Conservation (phyloP, 768 basidiomycete genomes). For the Lactarius psammicola region DNA sequence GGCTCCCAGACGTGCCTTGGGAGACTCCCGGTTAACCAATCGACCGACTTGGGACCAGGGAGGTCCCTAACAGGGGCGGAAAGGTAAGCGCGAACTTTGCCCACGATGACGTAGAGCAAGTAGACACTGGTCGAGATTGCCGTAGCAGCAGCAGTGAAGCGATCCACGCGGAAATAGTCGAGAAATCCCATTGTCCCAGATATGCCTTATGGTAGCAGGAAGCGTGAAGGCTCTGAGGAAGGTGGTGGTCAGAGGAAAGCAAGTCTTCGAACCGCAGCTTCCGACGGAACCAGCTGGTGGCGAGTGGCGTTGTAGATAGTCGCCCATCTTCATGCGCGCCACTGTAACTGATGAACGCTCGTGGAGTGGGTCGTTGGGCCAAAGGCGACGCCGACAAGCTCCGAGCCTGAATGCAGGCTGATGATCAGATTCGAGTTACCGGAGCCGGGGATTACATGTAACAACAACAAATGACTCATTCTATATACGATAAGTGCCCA, state of each 20-base stretch:
- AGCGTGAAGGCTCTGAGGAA: background rate
- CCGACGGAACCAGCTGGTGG: background rate
- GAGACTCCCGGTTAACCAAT: constrained; percentile 21
- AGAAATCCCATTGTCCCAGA: background rate
- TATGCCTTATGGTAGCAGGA: background rate
- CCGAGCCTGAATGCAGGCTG: no score
- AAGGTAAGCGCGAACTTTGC: background rate
- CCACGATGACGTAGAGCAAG: constrained; percentile 6
- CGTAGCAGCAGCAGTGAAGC: background rate
- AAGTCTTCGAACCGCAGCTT: background rate
- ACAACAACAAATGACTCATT: background rate
- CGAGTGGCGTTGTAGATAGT: background rate
- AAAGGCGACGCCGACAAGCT: background rate
- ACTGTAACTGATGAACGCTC: background rate
- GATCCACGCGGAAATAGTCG: background rate
- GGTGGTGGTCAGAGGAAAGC: background rate
- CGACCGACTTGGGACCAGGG: constrained; percentile 18
- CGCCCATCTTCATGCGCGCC: background rate
- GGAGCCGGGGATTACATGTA: background rate
- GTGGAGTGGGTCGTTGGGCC: no score
- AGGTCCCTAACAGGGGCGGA: constrained; percentile 17
- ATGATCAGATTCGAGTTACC: no score
- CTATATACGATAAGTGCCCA: background rate
- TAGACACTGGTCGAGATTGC: background rate
- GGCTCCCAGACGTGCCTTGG: constrained; percentile 16